phyloP scores from a whole-genome alignment of 1,284 basidiomycete genomes.

The Melampsora americana region DNA sequence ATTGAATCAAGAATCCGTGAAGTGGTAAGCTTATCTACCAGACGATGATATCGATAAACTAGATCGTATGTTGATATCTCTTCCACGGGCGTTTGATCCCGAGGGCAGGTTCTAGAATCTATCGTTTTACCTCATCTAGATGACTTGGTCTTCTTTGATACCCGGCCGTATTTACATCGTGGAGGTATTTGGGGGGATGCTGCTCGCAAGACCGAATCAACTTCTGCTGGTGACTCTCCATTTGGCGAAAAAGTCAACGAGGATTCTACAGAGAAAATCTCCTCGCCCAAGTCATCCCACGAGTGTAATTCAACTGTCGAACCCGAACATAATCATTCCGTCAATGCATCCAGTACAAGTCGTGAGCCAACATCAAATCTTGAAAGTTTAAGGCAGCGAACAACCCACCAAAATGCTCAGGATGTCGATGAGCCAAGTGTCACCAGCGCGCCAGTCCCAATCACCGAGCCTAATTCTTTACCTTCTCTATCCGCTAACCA shows the following conservation, averaged over 20 bases:
- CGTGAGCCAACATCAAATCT: neutral
- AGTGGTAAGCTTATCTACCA: slow-evolving; percentile 64
- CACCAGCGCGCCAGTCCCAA: neutral
- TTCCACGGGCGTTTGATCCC: neutral
- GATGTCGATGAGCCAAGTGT: neutral
- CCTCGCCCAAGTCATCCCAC: neutral
- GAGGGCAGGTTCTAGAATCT: slow-evolving; percentile 76
- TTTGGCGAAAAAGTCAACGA: neutral
- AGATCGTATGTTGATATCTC: neutral
- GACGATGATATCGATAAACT: too few relatives aligned
- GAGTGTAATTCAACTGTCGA: neutral
- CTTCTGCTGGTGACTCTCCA: neutral
- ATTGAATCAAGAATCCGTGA: slow-evolving; percentile 86
- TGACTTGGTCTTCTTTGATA: slow-evolving; percentile 93
- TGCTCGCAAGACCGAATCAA: slow-evolving; percentile 57
- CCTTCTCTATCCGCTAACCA: neutral
- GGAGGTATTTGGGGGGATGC: slow-evolving; percentile 89
- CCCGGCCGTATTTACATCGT: slow-evolving; percentile 61
- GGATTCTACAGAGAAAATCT: neutral
- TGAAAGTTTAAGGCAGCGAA: slow-evolving; percentile 15
- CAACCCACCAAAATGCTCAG: neutral
- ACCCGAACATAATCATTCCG: neutral
- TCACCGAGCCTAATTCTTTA: neutral
- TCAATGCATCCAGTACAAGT: neutral
- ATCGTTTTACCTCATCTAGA: slow-evolving; percentile 97